Conservation (phyloP, 331 rosid species). For the Prunus yedoensis region DNA sequence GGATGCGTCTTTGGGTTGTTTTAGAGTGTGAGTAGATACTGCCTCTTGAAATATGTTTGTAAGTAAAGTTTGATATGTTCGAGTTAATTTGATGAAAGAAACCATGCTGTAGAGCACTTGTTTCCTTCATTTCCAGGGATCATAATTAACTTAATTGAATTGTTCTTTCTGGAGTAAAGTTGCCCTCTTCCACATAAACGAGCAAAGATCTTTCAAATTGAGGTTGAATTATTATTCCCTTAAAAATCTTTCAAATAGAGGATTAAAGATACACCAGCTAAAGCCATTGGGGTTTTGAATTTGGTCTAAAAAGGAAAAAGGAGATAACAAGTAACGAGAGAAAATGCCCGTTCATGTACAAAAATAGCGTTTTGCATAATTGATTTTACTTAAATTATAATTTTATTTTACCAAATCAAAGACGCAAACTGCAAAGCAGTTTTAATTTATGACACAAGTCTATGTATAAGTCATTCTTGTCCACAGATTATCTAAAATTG, state of each 20-base stretch:
- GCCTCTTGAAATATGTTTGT: neutral
- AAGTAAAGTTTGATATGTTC: neutral
- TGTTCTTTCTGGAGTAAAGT: neutral
- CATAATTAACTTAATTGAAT: neutral
- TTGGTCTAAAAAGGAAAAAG: no score
- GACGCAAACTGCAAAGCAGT: neutral
- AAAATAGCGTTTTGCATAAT: neutral
- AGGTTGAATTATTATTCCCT: no score
- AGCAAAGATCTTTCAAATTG: no score
- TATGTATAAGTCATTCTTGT: neutral
- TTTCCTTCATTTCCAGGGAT: neutral
- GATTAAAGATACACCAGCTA: no score
- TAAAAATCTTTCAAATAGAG: no score
- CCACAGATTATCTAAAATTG: slow-evolving; percentile 24
- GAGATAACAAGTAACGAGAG: no score
- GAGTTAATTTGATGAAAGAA: neutral
- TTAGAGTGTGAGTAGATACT: neutral
- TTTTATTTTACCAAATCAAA: neutral
- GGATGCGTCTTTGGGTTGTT: slow-evolving; percentile 14
- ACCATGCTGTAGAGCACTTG: neutral
- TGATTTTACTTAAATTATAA: neutral
- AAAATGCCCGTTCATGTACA: neutral
- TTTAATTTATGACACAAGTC: neutral
- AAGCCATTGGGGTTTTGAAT: no score
- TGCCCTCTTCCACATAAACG: neutral